Conservation (phyloP, 345 rosid species). For the Sisymbrium altissimum region DNA sequence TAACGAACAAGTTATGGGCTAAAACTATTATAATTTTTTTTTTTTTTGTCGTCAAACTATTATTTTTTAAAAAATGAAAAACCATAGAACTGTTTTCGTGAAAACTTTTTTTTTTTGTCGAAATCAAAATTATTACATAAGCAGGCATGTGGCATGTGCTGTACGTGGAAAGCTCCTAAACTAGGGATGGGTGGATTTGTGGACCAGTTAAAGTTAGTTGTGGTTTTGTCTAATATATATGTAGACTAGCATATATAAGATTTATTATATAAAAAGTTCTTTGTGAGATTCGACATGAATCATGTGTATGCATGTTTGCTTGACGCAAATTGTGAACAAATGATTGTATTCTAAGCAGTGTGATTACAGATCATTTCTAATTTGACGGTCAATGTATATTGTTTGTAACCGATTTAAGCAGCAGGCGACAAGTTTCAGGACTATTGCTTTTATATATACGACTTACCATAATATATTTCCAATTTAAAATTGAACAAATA, state of each 20-base stretch:
- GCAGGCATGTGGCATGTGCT: conserved; percentile 22
- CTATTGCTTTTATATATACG: neutral
- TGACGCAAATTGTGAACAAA: neutral
- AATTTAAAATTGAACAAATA: neutral
- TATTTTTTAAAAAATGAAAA: neutral
- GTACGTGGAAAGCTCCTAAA: neutral
- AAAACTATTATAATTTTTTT: too few relatives aligned
- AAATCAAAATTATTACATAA: neutral
- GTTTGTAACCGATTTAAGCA: neutral
- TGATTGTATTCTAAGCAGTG: neutral
- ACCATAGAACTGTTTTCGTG: neutral
- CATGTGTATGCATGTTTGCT: neutral
- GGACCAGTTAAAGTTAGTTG: conserved; percentile 22
- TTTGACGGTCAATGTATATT: neutral
- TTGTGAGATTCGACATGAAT: neutral
- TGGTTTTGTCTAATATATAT: conserved; percentile 2
- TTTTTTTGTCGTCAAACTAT: too few relatives aligned
- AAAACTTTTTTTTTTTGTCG: too few relatives aligned
- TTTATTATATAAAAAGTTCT: neutral
- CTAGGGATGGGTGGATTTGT: conserved; percentile 22
- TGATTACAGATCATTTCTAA: neutral
- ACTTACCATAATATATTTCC: neutral
- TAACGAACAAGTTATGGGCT: neutral
- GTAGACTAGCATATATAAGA: neutral
- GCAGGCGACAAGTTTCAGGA: neutral